Percentiles rank a stretch among this genome's conserved stretches.
These are phyloP conservation scores for Aspergillus luchuensis DNA, from an alignment of 2,329 filamentous ascomycete genomes.

Conservation along the genomic window DNA sequence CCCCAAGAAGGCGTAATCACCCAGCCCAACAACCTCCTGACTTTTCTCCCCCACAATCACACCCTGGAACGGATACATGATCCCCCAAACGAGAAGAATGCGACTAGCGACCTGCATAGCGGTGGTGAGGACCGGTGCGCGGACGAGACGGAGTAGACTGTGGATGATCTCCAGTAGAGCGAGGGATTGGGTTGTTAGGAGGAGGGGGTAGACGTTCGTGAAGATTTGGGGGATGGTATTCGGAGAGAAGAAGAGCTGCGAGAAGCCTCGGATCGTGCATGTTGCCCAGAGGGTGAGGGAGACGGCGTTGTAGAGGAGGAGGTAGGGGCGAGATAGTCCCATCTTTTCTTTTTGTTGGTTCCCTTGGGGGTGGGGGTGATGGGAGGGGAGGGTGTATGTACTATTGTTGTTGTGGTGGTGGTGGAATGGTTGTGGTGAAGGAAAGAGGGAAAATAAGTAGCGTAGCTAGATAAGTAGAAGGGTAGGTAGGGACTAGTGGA, in stretches of 20 bases:
- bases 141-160: constrained; percentile 75
- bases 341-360: constrained; percentile 13
- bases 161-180: constrained; percentile 84
- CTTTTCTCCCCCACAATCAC: constrained; percentile 45
- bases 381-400: background rate
- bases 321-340: constrained; percentile 64
- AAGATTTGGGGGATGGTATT: constrained; percentile 50
- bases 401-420: background rate
- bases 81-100: constrained; percentile 83
- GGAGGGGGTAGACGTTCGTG: constrained; percentile 47
- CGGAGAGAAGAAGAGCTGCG: constrained; percentile 48
- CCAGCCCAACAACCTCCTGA: constrained; percentile 54
- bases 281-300: constrained; percentile 77
- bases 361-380: background rate
- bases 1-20: constrained; percentile 48
- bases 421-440: background rate
- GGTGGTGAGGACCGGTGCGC: constrained; percentile 82
- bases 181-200: constrained; percentile 73
- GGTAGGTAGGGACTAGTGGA: background rate
- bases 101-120: constrained; percentile 86
- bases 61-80: constrained; percentile 73
- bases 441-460: background rate
- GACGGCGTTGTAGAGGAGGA: constrained; percentile 80
- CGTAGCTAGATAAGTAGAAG: background rate
- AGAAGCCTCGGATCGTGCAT: constrained; percentile 69